Percentiles rank a stretch among this genome's conserved stretches.
Conservation (phyloP, 2,329 filamentous ascomycete genomes). For the Ilyonectria mors-panacis region DNA sequence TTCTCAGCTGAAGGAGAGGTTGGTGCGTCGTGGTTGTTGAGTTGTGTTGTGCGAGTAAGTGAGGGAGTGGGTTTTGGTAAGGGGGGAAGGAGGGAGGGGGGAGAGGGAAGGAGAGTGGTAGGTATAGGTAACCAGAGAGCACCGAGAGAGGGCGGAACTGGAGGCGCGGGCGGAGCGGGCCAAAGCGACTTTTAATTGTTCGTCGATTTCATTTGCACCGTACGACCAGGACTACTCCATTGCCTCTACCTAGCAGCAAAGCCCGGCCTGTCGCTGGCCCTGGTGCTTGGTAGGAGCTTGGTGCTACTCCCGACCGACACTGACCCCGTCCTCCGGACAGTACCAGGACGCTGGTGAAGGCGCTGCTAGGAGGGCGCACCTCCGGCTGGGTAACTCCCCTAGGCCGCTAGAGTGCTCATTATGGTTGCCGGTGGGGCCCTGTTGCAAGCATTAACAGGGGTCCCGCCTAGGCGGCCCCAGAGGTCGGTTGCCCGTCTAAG, state of each 20-base stretch:
- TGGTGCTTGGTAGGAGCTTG: constrained; percentile 42
- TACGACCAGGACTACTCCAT: constrained; percentile 46
- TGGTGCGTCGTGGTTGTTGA: constrained; percentile 23
- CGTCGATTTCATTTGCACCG: constrained; percentile 47
- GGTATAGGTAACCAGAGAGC: constrained; percentile 17
- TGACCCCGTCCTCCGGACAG: constrained; percentile 21
- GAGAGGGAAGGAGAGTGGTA: constrained; percentile 19
- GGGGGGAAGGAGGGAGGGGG: constrained; percentile 18
- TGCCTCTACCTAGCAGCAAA: constrained; percentile 36
- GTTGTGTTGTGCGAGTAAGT: constrained; percentile 10
- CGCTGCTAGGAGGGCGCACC: background rate
- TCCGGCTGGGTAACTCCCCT: constrained; percentile 11
- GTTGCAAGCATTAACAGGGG: constrained; percentile 12
- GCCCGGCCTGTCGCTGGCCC: constrained; percentile 36
- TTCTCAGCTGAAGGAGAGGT: constrained; percentile 19
- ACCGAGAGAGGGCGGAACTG: constrained; percentile 32
- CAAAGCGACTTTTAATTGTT: constrained; percentile 44
- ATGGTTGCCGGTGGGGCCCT: constrained; percentile 20
- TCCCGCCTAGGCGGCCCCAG: constrained; percentile 9
- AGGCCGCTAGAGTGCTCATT: constrained; percentile 7
- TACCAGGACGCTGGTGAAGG: background rate
- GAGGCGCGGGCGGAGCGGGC: constrained; percentile 41
- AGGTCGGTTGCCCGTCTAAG: constrained; percentile 8
- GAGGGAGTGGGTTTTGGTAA: constrained; percentile 9
- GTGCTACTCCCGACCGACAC: constrained; percentile 24